These are phyloP conservation scores for Brassica nigra DNA, from an alignment of 345 rosid genomes.

Conservation along the genomic window DNA sequence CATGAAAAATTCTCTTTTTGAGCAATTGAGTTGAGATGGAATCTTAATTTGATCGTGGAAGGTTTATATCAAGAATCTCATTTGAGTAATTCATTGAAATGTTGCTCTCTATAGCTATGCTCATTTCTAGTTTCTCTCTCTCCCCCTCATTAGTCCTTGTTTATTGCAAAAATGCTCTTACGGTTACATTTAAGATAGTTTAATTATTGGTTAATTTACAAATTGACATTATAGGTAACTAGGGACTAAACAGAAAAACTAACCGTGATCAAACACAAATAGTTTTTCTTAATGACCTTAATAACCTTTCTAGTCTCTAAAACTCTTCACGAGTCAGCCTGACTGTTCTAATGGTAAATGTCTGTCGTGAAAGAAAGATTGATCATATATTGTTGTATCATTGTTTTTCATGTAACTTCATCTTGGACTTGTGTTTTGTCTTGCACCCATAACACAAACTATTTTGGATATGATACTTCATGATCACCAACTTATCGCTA, in stretches of 20 bases:
- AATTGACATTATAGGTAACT: background rate
- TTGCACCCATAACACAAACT: background rate
- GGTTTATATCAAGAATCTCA: background rate
- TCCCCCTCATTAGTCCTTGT: background rate
- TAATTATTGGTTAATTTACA: background rate
- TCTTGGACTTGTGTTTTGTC: background rate
- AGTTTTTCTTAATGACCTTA: no score
- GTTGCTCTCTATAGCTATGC: background rate
- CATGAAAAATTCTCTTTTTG: background rate
- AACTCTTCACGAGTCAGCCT: background rate
- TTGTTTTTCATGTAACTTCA: background rate
- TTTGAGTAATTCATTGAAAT: constrained; percentile 24
- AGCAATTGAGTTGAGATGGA: background rate
- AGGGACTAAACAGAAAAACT: background rate
- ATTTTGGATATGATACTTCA: background rate
- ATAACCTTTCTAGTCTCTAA: background rate
- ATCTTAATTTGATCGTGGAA: constrained; percentile 4
- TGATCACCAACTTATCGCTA: background rate
- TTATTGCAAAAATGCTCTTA: background rate
- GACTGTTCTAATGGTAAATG: background rate
- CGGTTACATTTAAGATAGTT: background rate
- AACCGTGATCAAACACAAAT: no score
- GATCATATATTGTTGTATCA: background rate
- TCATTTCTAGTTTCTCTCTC: background rate
- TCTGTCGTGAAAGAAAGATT: background rate